Base-by-base conservation (phyloP, 129 eudicot species). In the Saussurea involucrata region DNA sequence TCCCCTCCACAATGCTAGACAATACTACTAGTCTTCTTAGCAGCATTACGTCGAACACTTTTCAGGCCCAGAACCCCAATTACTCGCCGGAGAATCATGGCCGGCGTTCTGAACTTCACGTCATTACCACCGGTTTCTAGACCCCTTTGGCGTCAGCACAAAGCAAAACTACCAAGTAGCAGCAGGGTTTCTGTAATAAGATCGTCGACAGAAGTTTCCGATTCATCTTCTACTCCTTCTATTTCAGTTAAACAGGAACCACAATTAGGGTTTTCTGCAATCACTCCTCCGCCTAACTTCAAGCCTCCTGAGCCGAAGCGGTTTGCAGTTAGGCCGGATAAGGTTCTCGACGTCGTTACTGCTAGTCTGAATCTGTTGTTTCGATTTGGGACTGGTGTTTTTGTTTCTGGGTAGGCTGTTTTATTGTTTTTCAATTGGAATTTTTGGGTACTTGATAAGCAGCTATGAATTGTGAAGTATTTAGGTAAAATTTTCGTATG, bases 311-410 rank as follows among this genome's bases (percentile, higher is more conserved):
- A 79, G 69, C 95, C 97, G 46, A 89, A 88, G 83, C 88, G 70
- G 13, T 88, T 91, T 46, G 6, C 83, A 4, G 68, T 83, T 20
- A 76, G 92, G 61, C 84, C 92, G n/a, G 97, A 91, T 67, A 85
- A 84, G 83, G 36, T 86, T 68, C 15, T 82, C 36, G 95, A 87
- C 72, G 46, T 91, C 4, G 69, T 91, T 36, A 87, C 90, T 8
- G 95, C 97, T 83, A 83, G 92, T 71, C 84, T 91, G 24, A 86
- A 90, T 31, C 79, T 87, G 83, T 10, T 91, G 37, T 88, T 91
- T 57, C 87, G 94, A 63, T 69, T 91, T 7, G 88, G 88, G 15
- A 85, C 95, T 44, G 89, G 95, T 74, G 97, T 63, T 74, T 79
- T 85, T 63, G 92, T 88, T 71, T 9, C 74, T 58, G 93, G 93